These are phyloP conservation scores for Pneumocystis sp. DNA, from an alignment of 1,139 yeast species.

Conservation along the genomic window DNA sequence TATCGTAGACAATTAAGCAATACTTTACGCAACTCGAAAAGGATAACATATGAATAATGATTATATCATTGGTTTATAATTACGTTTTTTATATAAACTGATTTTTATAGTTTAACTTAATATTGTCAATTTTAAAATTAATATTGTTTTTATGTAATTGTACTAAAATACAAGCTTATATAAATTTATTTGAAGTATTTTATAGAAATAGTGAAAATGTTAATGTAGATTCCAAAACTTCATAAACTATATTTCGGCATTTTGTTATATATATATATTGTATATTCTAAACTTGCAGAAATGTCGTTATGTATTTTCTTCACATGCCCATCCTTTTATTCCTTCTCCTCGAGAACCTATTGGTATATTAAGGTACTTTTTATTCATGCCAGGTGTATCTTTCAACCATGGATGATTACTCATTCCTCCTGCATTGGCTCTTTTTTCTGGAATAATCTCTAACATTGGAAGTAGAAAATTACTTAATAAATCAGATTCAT, in stretches of 20 bases:
- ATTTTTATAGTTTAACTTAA: background rate
- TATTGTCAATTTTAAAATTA: background rate
- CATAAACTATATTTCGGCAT: background rate
- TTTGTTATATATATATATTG: background rate
- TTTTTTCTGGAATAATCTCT: conserved; percentile 44
- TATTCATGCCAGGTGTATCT: conserved; percentile 47
- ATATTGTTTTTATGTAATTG: background rate
- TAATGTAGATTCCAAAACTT: background rate
- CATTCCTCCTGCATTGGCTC: conserved; percentile 76
- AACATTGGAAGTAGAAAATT: conserved; percentile 64
- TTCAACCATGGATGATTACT: conserved; percentile 63
- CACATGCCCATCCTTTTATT: conserved; percentile 52
- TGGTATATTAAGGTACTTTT: conserved; percentile 36
- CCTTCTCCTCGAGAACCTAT: conserved; percentile 56
- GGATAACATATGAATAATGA: background rate
- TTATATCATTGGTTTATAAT: background rate
- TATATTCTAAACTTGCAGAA: background rate
- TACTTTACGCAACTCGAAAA: background rate
- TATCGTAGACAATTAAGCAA: background rate
- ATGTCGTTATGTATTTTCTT: background rate
- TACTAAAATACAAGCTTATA: background rate
- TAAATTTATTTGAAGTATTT: background rate
- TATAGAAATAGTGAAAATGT: background rate
- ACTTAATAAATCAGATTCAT: conserved; percentile 41
- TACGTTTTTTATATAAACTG: background rate